Evolutionary conservation across 148 eudicot species (phyloP), one percentile per base, ranked within the genome.

Genomic region (Chenopodium suecicum): DNA sequence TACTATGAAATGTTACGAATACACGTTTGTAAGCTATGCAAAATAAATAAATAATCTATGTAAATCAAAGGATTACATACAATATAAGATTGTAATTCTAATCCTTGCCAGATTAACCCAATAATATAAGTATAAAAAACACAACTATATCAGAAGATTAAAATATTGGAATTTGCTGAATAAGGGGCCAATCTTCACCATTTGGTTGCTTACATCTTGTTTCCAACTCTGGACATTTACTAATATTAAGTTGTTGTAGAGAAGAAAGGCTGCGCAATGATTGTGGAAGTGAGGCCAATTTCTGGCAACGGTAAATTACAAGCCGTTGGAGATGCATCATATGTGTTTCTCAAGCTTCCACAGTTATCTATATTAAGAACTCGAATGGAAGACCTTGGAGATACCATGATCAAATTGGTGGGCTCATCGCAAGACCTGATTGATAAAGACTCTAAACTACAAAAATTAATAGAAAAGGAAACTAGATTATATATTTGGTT

Each of bases 121-220:
- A 37, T 37, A 5, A 4, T 37, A 37, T 0, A 4, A 37, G 41
- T 37, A 37, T 37, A 37, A 37, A 37, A 37, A 37, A 37, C 7
- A 37, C 41, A 37, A 37, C 7, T 37, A 37, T 37, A 37, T 37
- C 7, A 37, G 41, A 0, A 37, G 41, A 37, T 37, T 4, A 5
- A 4, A 37, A 5, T 48, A 48, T 48, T 9, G 23, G 77, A 27
- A 73, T 80, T 31, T 44, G 82, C 6, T 80, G 77, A 63, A 80
- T 80, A 73, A 80, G 69, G 48, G 69, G 71, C 77, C 77, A 73
- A 44, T 73, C 70, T 62, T 62, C 56, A 11, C 82, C 77, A 62
- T 80, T 22, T 16, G 82, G 82, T 22, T 27, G 0, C 76, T 16
- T 0, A 60, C 47, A 80, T 62, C 82, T 80, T 63, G 4, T 44